These are phyloP conservation scores for Sabuloglossum arenarium DNA, from an alignment of 495 filamentous ascomycete genomes.

Conservation along the genomic window DNA sequence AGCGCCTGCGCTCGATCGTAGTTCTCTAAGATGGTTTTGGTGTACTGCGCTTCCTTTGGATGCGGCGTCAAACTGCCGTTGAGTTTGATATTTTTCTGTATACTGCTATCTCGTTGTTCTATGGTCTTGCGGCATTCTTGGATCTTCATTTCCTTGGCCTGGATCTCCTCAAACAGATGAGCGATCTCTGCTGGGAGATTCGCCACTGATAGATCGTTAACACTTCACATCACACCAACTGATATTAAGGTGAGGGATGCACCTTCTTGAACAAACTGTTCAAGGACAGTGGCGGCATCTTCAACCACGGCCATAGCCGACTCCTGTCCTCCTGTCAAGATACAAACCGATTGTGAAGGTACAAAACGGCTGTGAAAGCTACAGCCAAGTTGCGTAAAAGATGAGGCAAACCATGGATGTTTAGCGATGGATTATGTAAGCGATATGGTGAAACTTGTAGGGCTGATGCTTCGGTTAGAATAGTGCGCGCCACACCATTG, in stretches of 20 bases:
- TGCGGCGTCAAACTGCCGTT: constrained; percentile 67
- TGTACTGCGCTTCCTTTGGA: constrained; percentile 64
- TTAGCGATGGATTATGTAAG: background rate
- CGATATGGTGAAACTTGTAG: background rate
- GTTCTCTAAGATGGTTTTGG: constrained; percentile 46
- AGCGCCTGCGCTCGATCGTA: constrained; percentile 50
- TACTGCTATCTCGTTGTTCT: constrained; percentile 52
- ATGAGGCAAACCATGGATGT: background rate
- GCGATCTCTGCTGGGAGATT: constrained; percentile 83
- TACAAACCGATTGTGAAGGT: background rate
- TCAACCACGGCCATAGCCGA: constrained; percentile 25
- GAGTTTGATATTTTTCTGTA: constrained; percentile 78
- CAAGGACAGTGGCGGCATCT: constrained; percentile 76
- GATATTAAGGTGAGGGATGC: background rate
- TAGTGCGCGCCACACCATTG: background rate
- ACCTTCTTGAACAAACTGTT: constrained; percentile 79
- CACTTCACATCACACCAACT: background rate
- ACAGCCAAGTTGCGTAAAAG: too few species aligned
- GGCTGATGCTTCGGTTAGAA: background rate
- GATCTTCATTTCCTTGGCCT: constrained; percentile 67
- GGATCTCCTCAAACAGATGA: constrained; percentile 85
- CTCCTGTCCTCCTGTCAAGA: background rate
- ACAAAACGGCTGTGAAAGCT: too few species aligned
- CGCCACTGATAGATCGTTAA: constrained; percentile 29
- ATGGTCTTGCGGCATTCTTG: constrained; percentile 53